Base-by-base conservation (phyloP, 1,284 basidiomycete species). In the Sporisorium scitamineum region DNA sequence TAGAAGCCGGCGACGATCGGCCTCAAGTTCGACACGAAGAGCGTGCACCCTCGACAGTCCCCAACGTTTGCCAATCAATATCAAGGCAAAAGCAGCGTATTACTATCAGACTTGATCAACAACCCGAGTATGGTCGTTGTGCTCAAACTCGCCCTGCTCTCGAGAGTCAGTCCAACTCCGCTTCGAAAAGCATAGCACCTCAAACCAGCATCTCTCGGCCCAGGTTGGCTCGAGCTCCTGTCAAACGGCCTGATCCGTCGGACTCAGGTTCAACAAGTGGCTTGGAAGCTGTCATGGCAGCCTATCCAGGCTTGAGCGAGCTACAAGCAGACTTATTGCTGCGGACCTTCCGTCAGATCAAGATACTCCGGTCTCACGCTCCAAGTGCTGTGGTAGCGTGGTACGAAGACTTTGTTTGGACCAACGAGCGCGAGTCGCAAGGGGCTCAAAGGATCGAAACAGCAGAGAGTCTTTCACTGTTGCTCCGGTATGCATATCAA, bases 321-420 rank as follows among this genome's bases (percentile, higher is more conserved):
- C 6, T 50, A 7, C 62, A 71, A 27, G 67, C 63, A 3, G 20
- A 9, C 3, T 51, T 75, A 6, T 31, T 75, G 1, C 22, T 58
- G n/a, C 51, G 42, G 8, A 52, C 29, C 18, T 67, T 54, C 18
- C 27, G n/a, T 2, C 72, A 51, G n/a, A 47, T 60, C 32, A 34
- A 39, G 5, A 7, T 22, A 1, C 34, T 48, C 8, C 59, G 60
- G 5, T 56, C 72, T 6, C 39, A 53, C 5, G 29, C 60, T 45
- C 56, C 72, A 3, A 50, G n/a, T 11, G 57, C 63, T 2, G 26
- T 67, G 7, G 18, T 70, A 2, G 26, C 59, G 5, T 75, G 72
- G 72, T 75, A 75, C 45, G 62, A 75, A n/a, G 63, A 70, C 31
- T 22, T 53, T 13, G 44, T 75, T 9, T 75, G 72, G 72, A 61